Conservation (phyloP, 331 rosid genomes). For the Quercus phellos region DNA sequence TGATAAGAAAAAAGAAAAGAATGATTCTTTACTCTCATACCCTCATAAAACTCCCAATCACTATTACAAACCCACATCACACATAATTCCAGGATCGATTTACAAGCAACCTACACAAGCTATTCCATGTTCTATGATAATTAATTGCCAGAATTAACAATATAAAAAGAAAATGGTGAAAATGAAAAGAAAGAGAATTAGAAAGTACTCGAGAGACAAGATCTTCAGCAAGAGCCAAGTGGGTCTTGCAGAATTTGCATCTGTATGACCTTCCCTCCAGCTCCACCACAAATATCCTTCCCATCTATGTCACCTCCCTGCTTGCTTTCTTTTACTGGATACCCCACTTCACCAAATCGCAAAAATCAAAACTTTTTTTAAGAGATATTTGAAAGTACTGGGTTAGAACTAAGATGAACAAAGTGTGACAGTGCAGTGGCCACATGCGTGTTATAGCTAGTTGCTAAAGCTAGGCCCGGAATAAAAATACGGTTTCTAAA, state of each 20-base stretch:
- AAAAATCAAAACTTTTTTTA: neutral
- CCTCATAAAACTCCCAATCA: neutral
- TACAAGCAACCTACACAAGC: neutral
- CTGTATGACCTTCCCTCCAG: conserved; percentile 76
- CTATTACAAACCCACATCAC: neutral
- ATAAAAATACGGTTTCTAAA: neutral
- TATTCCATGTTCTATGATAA: neutral
- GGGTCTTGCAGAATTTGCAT: conserved; percentile 90
- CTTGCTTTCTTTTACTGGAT: neutral
- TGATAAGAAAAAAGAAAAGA: neutral
- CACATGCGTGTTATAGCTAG: neutral
- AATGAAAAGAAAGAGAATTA: neutral
- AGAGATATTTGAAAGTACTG: neutral
- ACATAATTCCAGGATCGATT: neutral
- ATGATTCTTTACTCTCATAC: neutral
- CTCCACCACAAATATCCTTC: conserved; percentile 74
- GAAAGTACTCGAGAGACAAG: conserved; percentile 60
- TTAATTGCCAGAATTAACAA: neutral
- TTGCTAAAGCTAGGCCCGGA: neutral
- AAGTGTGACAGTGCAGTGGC: neutral
- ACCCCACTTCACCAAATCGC: neutral
- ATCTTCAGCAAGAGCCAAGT: conserved; percentile 65
- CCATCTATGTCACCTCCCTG: conserved; percentile 40
- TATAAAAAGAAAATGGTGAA: neutral
- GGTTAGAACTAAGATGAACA: neutral